Evolutionary conservation across 306 rosid genomes (phyloP).

Genomic region (Vigna trinervia): DNA sequence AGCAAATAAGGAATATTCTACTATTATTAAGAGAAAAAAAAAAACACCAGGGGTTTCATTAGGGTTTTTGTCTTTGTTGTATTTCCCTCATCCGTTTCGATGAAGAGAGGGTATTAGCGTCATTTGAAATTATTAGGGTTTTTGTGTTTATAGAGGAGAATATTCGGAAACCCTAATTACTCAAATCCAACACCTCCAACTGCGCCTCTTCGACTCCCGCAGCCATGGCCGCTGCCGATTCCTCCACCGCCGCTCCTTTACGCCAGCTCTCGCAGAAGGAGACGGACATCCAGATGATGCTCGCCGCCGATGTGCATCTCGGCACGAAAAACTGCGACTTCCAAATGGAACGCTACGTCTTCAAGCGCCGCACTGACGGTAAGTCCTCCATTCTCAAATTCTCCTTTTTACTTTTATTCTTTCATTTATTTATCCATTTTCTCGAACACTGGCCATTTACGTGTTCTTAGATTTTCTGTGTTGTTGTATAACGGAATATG

Average conservation of each 20-base stretch:
- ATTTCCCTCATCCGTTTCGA: no score
- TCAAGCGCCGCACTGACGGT: conserved; percentile 82
- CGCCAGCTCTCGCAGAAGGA: conserved; percentile 75
- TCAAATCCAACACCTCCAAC: neutral
- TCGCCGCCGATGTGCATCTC: conserved; percentile 80
- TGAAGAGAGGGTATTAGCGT: neutral
- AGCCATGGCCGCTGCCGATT: conserved; percentile 55
- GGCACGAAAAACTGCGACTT: conserved; percentile 82
- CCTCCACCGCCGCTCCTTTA: conserved; percentile 35
- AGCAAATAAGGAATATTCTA: no score
- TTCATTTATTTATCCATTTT: neutral
- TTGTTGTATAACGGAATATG: neutral
- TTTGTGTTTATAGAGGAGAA: neutral
- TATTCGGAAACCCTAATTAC: neutral
- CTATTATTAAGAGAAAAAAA: no score
- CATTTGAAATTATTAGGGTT: neutral
- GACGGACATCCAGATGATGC: conserved; percentile 84
- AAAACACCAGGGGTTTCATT: no score
- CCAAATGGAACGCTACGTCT: conserved; percentile 86
- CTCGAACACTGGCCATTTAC: neutral
- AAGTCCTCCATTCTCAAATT: neutral
- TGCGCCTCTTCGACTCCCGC: neutral
- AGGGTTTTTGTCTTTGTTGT: no score
- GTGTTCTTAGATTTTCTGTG: neutral
- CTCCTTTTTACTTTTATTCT: no score